Evolutionary conservation across 352 stramenopile genomes (phyloP), one percentile per base, ranked within the genome.

Genomic region (Phytophthora megakarya): DNA sequence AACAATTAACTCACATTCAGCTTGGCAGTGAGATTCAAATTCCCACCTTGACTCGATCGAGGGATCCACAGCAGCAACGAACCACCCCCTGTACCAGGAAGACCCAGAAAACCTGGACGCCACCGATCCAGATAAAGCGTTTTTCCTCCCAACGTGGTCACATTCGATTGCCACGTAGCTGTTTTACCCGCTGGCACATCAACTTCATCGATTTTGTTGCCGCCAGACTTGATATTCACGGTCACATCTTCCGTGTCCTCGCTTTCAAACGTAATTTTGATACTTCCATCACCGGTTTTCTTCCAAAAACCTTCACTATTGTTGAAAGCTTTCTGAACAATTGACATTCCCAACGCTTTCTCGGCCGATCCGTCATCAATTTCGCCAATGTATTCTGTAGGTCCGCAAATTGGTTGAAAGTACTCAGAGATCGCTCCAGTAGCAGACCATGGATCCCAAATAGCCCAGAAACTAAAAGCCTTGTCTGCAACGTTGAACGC

Each of bases 371-470:
- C 76, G 37, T 81, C 65, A 21, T 73, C 65, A 39, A 85, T 73
- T 1, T 76, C 57, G 1, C 73, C 70, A 4, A 81, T 46, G 33
- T 71, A 70, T 15, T 66, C 28, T 1, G 76, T 80, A 1, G 76
- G 70, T 0, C 71, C 71, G 33, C 76, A 82, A 42, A 82, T 78
- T 1, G 76, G 70, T 59, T 85, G 73, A 12, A 85, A 52, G 12
- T 75, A 85, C 28, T 80, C 67, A 2, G 72, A 63, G n/a, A 67
- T 65, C 44, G 80, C 43, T 8, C 53, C 50, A 21, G 60, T 53
- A 28, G 80, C 25, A 30, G 70, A 71, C 38, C 71, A 80, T 16
- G 64, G 57, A 50, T 82, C 73, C 45, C 73, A 82, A 43, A 73
- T 60, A 0, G 73, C 51, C 22, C 78, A 70, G 3, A 65, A 65